Evolutionary conservation across 2,329 filamentous ascomycete genomes (phyloP).

Genomic region (Rhytidhysteron rufulum): DNA sequence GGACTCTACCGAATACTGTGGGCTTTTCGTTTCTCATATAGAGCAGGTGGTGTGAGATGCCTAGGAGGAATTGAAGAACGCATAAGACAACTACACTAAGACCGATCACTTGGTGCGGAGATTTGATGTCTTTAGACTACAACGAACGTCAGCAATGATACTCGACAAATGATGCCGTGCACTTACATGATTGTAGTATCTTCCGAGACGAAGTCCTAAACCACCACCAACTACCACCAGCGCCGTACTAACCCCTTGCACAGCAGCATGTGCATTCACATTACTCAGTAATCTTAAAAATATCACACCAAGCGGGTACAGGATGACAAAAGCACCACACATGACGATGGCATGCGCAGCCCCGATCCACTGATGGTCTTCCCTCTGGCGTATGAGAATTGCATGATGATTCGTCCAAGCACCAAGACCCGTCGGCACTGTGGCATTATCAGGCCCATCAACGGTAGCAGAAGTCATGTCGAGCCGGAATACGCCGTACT

Average conservation of each 20-base stretch:
- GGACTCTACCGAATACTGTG: conserved; percentile 12
- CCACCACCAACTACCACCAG: conserved; percentile 49
- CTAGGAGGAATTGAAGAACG: conserved; percentile 14
- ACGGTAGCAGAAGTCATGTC: conserved; percentile 50
- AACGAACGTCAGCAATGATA: background rate
- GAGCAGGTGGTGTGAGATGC: conserved; percentile 13
- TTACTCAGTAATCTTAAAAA: conserved; percentile 51
- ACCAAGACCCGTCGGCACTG: conserved; percentile 14
- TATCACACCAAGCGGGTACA: conserved; percentile 56
- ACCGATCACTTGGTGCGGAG: conserved; percentile 28
- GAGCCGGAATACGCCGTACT: conserved; percentile 54
- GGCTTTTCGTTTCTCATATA: conserved; percentile 11
- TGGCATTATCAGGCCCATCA: conserved; percentile 8
- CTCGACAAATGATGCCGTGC: background rate
- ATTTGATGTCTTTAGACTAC: conserved; percentile 52
- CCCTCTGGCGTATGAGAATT: conserved; percentile 1
- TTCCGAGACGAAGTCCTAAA: conserved; percentile 52
- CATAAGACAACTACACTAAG: conserved; percentile 11
- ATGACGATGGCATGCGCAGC: conserved; percentile 45
- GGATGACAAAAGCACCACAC: conserved; percentile 52
- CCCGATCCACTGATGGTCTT: conserved; percentile 23
- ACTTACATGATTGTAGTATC: conserved; percentile 55
- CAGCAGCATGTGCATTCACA: conserved; percentile 53
- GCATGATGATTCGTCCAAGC: conserved; percentile 9
- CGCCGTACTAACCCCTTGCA: conserved; percentile 50